Percentiles rank a stretch among this genome's conserved stretches.
Conservation (phyloP, 495 filamentous ascomycete species). For the Aspergillus bridgeri region DNA sequence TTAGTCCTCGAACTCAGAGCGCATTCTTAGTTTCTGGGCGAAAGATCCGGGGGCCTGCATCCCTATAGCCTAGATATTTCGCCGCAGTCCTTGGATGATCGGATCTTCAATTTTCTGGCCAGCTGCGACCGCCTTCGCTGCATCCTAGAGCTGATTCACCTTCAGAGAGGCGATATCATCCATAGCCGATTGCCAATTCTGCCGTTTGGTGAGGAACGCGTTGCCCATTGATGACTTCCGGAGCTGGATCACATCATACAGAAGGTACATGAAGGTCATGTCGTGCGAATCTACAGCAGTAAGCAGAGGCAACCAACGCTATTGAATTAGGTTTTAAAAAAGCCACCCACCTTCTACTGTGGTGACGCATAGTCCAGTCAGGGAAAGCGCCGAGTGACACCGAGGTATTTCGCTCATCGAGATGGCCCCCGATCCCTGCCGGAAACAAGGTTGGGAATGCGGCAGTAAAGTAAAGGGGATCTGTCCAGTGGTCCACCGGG, state of each 20-base stretch:
- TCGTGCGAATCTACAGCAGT: conserved; percentile 10
- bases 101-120: background rate
- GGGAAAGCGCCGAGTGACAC: conserved; percentile 10
- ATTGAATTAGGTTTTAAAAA: background rate
- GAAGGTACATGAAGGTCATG: conserved; percentile 14
- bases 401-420: conserved; percentile 9
- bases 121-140: background rate
- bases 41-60: background rate
- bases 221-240: conserved; percentile 11
- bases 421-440: conserved; percentile 17
- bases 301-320: background rate
- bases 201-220: conserved; percentile 5
- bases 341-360: conserved; percentile 16
- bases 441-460: conserved; percentile 21
- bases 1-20: background rate
- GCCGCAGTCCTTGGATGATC: background rate
- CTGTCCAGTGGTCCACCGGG: conserved; percentile 12
- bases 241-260: conserved; percentile 12
- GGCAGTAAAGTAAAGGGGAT: conserved; percentile 15
- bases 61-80: background rate
- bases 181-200: conserved; percentile 1
- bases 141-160: conserved; percentile 1
- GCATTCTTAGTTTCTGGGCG: background rate
- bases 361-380: conserved; percentile 14
- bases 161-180: conserved; percentile 4